Evolutionary conservation across 495 filamentous ascomycete species (phyloP), one percentile per base, ranked within the genome.

Genomic region (Talaromyces thailandensis): DNA sequence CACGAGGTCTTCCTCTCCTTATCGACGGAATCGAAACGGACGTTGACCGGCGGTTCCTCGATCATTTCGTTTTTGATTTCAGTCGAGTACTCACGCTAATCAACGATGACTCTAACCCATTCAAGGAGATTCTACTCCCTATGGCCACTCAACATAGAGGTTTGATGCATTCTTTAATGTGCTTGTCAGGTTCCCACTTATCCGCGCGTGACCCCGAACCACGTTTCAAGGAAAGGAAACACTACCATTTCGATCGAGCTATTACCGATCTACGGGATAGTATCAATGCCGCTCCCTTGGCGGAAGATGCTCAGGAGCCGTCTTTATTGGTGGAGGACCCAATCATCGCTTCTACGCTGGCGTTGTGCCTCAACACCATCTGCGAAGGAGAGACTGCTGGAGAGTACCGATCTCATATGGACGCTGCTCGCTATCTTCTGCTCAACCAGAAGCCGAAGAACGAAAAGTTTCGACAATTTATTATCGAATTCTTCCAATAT

Each of bases 401-500:
- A 52, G 84, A 90, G 70, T 93, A 96, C 73, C 82, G 91, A 32
- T 79, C 87, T 53, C 92, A 96, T 69, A 87, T 96, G 65, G 78
- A 86, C 64, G 89, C 85, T 3, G 92, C 91, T 63, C 83, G 88
- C 63, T 82, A 81, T 57, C 80, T 96, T 56, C 81, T 94, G n/a
- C 68, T 76, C 31, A 77, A 75, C 4, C 86, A 73, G 77, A 82
- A 68, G 76, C 84, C 65, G 64, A 82, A 70, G 70, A 81, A 91
- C 59, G 78, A 84, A 43, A 81, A 86, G 29, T 91, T 92, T 68
- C 75, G 84, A 18, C 84, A 86, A 64, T 96, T 96, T 69, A 88
- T 96, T 65, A 82, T 90, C 71, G 92, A 96, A 72, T 95, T 96
- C 78, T 95, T 96, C 76, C 88, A 91, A 72, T 96, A 95, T 67